phyloP scores from a whole-genome alignment of 2,329 filamentous ascomycete genomes.

The Zymoseptoria passerinii region DNA sequence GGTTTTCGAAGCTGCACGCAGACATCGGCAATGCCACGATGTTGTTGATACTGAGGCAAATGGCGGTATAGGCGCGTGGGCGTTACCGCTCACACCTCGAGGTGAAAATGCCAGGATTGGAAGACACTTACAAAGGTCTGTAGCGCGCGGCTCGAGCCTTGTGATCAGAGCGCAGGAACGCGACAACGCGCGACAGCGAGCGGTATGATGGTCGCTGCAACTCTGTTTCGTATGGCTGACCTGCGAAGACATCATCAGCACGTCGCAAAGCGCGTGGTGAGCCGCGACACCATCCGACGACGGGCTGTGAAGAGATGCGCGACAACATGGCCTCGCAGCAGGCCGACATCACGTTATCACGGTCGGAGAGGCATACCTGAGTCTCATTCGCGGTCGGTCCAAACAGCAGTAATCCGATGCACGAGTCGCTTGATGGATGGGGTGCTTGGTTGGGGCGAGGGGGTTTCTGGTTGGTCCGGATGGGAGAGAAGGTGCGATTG shows the following conservation, averaged over 20 bases:
- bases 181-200: background rate
- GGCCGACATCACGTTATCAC: slow-evolving; percentile 7
- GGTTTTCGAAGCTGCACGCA: slow-evolving; percentile 3
- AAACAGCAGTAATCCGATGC: background rate
- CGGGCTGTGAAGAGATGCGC: slow-evolving; percentile 2
- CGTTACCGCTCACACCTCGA: background rate
- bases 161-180: background rate
- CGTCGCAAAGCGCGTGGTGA: slow-evolving; percentile 4
- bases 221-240: background rate
- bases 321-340: background rate
- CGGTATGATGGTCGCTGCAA: background rate
- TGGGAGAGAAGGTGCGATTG: background rate
- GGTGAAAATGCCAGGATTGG: background rate
- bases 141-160: background rate
- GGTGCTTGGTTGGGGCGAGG: background rate
- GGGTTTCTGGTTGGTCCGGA: background rate
- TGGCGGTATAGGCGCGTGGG: background rate
- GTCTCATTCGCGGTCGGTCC: slow-evolving; percentile 2
- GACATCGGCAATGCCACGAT: background rate
- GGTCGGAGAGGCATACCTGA: slow-evolving; percentile 4
- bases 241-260: background rate
- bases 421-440: background rate
- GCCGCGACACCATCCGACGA: background rate
- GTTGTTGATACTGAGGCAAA: background rate
- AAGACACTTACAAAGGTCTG: background rate